These are phyloP conservation scores for Geosmithia putterillii DNA, from an alignment of 2,329 filamentous ascomycete genomes.

Conservation along the genomic window DNA sequence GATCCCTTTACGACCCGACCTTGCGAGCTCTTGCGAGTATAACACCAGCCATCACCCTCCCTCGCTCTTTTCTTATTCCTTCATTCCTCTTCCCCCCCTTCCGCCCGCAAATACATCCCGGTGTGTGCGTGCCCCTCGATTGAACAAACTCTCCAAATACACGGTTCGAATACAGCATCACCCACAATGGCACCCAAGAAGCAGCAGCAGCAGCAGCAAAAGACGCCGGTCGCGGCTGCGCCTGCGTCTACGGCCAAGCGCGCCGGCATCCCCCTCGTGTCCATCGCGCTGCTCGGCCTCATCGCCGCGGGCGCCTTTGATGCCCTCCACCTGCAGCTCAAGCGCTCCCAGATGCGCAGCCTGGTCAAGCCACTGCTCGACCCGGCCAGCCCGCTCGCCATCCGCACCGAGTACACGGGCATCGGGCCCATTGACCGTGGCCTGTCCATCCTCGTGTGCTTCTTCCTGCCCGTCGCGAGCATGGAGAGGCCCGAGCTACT, in stretches of 20 bases:
- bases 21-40: too few relatives aligned
- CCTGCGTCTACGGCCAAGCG: not conserved
- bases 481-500: constrained; percentile 1
- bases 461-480: constrained; percentile 9
- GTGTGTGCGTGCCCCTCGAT: too few relatives aligned
- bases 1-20: too few relatives aligned
- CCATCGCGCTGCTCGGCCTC: constrained; percentile 2
- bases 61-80: too few relatives aligned
- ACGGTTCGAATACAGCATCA: too few relatives aligned
- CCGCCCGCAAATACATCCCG: too few relatives aligned
- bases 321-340: constrained; percentile 6
- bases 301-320: not conserved
- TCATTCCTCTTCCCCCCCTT: too few relatives aligned
- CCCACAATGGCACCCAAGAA: too few relatives aligned
- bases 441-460: constrained; percentile 7
- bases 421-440: constrained; percentile 7
- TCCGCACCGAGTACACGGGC: constrained; percentile 9
- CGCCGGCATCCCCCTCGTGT: not conserved
- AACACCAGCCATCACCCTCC: too few relatives aligned
- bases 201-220: too few relatives aligned
- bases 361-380: constrained; percentile 5
- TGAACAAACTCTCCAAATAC: too few relatives aligned
- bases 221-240: too few relatives aligned
- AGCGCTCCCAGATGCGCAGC: constrained; percentile 8
- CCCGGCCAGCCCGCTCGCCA: constrained; percentile 6